Base-by-base conservation (phyloP, 2,329 filamentous ascomycete species). In the Xylaria sp. region DNA sequence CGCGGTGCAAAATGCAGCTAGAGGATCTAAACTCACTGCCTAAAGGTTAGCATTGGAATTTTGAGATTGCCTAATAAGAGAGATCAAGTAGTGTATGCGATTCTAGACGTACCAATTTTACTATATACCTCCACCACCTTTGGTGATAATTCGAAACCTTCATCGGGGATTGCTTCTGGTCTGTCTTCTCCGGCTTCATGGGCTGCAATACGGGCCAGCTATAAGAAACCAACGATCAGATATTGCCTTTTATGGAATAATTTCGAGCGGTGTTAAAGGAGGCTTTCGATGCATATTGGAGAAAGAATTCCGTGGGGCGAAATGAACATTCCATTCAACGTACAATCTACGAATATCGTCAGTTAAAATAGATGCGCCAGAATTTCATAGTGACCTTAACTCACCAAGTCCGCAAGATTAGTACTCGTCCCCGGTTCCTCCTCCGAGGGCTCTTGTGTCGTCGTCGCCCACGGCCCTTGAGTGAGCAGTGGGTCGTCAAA, bases 81-180 rank as follows among this genome's bases (percentile, higher is more conserved):
- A 59, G 1, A 57, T 2, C 5, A 20, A 17, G 3, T 11, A 23
- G n/a, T 3, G 20, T 42, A 11, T n/a, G 3, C 26, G 33, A 15
- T 20, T 38, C 7, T 31, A 2, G 26, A 66, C 68, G 54, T 13
- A 68, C 68, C 85, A 73, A 83, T 93, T 89, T 97, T 97, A 69
- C 92, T 92, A 80, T 97, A 98, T 17, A 97, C 95, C 78, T 98
- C 95, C 17, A 97, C 87, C 15, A 97, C 94, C 82, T 97, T 97
- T 51, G 91, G 91, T 2, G 94, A 94, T 60, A 99, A 85, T 78
- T 97, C 92, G 58, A 93, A 90, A 23, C 93, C 92, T 70, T 97
- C 94, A 72, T 96, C 92, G 1, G 59, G 59, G 28, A 89, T 86
- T 0, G 86, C 87, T 67, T 83, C 80, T 62, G 70, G 75, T 69